A percentile compares a stretch with the other conserved stretches of the same genome.
Evolutionary conservation across 2,329 filamentous ascomycete species (phyloP).

Genomic region (Cercospora beticola): DNA sequence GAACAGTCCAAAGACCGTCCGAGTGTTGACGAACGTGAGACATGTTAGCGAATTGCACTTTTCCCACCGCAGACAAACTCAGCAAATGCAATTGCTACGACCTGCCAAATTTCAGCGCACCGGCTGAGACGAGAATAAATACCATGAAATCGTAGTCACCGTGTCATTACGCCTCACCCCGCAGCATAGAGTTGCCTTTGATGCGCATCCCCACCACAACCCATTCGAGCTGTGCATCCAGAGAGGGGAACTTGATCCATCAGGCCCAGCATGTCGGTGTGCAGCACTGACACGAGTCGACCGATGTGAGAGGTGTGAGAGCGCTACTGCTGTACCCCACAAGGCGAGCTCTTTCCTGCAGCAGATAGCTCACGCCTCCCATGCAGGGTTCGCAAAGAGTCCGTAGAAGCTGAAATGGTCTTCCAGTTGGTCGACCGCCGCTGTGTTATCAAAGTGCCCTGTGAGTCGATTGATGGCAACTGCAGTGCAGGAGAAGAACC

Average conservation of each 20-base stretch:
- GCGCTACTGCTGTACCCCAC: constrained; percentile 1
- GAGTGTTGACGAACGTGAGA: constrained; percentile 1
- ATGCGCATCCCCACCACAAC: not conserved
- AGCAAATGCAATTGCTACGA: not conserved
- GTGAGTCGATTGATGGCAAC: not conserved
- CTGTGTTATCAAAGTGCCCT: not conserved
- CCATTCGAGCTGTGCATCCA: not conserved
- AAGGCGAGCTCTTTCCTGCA: not conserved
- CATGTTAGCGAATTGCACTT: not conserved
- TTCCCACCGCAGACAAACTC: not conserved
- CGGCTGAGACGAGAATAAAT: not conserved
- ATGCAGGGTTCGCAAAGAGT: not conserved
- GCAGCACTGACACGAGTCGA: not conserved
- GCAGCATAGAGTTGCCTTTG: not conserved
- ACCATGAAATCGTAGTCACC: not conserved
- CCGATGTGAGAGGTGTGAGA: not conserved
- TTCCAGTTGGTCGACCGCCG: not conserved
- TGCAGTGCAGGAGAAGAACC: not conserved
- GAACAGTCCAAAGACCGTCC: not conserved
- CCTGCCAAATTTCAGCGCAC: not conserved
- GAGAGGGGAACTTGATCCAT: not conserved
- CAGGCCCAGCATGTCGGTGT: not conserved
- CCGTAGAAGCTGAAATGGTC: not conserved
- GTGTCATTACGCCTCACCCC: not conserved
- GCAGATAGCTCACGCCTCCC: not conserved